These are phyloP conservation scores for Cicer cuneatum DNA, from an alignment of 306 rosid genomes.

Conservation along the genomic window DNA sequence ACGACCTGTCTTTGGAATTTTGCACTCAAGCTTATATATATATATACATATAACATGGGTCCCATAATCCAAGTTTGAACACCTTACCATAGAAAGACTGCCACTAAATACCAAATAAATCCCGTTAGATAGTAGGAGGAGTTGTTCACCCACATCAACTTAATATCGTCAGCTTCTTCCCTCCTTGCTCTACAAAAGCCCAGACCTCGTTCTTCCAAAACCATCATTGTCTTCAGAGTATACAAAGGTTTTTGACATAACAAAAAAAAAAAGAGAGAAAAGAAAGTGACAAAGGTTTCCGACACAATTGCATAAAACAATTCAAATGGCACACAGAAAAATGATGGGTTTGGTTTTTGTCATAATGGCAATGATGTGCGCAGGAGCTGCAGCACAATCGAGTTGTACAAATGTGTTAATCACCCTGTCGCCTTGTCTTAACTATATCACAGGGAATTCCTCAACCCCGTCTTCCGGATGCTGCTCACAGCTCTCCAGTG, in stretches of 20 bases:
- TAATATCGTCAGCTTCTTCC: slow-evolving; percentile 56
- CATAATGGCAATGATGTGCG: slow-evolving; percentile 50
- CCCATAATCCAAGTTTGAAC: slow-evolving; percentile 41
- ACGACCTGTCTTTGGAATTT: slow-evolving; percentile 34
- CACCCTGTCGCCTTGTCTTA: slow-evolving; percentile 84
- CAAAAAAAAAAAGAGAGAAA: not conserved
- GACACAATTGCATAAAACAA: slow-evolving; percentile 30
- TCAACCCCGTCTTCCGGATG: slow-evolving; percentile 77
- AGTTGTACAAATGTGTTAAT: slow-evolving; percentile 69
- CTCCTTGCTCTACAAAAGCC: slow-evolving; percentile 57
- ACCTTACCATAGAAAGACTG: slow-evolving; percentile 14
- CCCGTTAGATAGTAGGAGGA: slow-evolving; percentile 52
- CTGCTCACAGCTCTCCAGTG: slow-evolving; percentile 81
- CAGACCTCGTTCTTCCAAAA: slow-evolving; percentile 14
- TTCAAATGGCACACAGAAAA: slow-evolving; percentile 57
- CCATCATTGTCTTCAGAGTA: slow-evolving; percentile 38
- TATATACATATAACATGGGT: slow-evolving; percentile 19
- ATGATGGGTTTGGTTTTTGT: slow-evolving; percentile 53
- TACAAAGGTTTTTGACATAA: not conserved
- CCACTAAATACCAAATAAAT: slow-evolving; percentile 33
- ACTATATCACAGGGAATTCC: slow-evolving; percentile 81
- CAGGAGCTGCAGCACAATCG: slow-evolving; percentile 69
- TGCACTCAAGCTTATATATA: not conserved
- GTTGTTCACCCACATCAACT: slow-evolving; percentile 68
- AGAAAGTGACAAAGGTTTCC: not conserved